A percentile compares a stretch with the other conserved stretches of the same genome.
phyloP scores from a whole-genome alignment of 768 basidiomycete species.

The Exsudoporus frostii region DNA sequence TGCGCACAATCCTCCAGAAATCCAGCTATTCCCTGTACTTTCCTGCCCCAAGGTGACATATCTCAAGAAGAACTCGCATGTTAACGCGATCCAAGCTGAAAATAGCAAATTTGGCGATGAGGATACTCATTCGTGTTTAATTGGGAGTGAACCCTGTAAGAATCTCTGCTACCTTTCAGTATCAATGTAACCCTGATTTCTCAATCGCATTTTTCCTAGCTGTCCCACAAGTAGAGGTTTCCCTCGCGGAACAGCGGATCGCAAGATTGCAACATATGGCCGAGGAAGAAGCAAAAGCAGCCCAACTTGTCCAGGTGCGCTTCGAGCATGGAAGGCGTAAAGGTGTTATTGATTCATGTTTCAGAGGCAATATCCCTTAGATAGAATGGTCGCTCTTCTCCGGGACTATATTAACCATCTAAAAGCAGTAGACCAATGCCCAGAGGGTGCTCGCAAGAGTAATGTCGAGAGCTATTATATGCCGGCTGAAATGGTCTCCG shows the following conservation, averaged over 20 bases:
- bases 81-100: constrained; percentile 39
- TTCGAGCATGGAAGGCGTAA: neutral
- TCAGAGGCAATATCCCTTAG: constrained; percentile 26
- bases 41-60: constrained; percentile 82
- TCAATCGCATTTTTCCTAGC: constrained; percentile 36
- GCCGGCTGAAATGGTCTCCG: constrained; percentile 63
- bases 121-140: constrained; percentile 74
- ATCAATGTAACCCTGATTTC: neutral
- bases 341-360: constrained; percentile 3
- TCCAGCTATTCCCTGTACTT: constrained; percentile 72
- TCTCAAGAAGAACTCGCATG: constrained; percentile 57
- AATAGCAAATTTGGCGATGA: constrained; percentile 85
- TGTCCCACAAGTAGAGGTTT: constrained; percentile 62
- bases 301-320: constrained; percentile 15
- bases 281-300: constrained; percentile 11
- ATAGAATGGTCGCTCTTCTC: constrained; percentile 58
- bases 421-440: constrained; percentile 40
- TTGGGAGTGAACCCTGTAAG: constrained; percentile 71
- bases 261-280: constrained; percentile 39
- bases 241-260: constrained; percentile 54
- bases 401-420: constrained; percentile 60
- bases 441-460: constrained; percentile 29
- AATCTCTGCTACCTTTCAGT: neutral
- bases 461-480: constrained; percentile 54
- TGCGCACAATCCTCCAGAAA: constrained; percentile 47